Evolutionary conservation across 1,284 basidiomycete genomes (phyloP).

Genomic region (Marasmius sp.): DNA sequence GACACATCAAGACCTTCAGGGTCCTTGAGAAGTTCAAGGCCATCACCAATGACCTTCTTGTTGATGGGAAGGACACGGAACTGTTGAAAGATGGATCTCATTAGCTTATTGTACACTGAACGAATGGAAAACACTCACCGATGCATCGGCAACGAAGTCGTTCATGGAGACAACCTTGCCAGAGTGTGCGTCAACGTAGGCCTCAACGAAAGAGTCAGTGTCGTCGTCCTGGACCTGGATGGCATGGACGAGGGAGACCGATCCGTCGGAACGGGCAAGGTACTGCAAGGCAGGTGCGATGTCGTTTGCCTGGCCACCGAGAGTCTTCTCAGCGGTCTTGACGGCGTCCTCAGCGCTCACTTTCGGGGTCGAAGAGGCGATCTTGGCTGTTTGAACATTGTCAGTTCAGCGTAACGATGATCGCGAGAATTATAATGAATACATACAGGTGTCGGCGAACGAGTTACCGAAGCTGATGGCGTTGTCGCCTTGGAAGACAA

Average conservation of each 20-base stretch:
- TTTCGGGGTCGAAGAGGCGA: conserved; percentile 31
- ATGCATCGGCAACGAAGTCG: conserved; percentile 50
- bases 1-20: conserved; percentile 30
- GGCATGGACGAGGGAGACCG: conserved; percentile 47
- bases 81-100: conserved; percentile 14
- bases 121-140: conserved; percentile 29
- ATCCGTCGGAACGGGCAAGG: conserved; percentile 43
- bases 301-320: conserved; percentile 32
- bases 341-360: conserved; percentile 28
- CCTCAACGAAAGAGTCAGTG: conserved; percentile 58
- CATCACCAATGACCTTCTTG: conserved; percentile 30
- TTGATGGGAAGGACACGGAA: conserved; percentile 37
- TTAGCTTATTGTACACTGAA: neutral
- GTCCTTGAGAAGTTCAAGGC: conserved; percentile 32
- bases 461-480: conserved; percentile 50
- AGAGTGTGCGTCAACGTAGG: conserved; percentile 57
- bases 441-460: conserved; percentile 46
- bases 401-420: neutral
- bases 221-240: conserved; percentile 54
- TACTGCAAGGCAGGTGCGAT: conserved; percentile 34
- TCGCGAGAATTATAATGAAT: conserved; percentile 11
- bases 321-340: conserved; percentile 25
- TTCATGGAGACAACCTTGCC: conserved; percentile 54
- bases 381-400: conserved; percentile 22
- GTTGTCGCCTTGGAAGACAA: conserved; percentile 39